Evolutionary conservation across 2,329 filamentous ascomycete genomes (phyloP).

Genomic region (Fusarium poae): DNA sequence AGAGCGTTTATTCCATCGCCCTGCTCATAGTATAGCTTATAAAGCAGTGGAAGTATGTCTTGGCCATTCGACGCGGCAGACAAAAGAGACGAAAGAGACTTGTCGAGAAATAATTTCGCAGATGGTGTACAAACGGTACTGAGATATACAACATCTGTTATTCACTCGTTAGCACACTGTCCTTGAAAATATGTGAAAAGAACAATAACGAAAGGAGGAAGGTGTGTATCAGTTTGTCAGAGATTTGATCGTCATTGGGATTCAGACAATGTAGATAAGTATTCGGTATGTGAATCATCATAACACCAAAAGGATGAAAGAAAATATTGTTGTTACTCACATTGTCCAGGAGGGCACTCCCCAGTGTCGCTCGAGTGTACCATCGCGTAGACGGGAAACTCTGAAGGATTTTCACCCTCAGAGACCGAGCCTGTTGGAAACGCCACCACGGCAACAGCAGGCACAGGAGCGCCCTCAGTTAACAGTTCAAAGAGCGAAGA

Average conservation of each 20-base stretch:
- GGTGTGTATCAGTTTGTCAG: conserved; percentile 86
- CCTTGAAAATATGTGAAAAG: conserved; percentile 12
- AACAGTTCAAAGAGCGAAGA: conserved; percentile 75
- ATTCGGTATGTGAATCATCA: conserved; percentile 89
- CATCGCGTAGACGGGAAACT: conserved; percentile 69
- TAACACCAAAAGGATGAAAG: conserved; percentile 61
- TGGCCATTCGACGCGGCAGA: conserved; percentile 49
- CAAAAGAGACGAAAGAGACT: conserved; percentile 60
- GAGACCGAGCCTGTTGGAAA: conserved; percentile 68
- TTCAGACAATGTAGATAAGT: conserved; percentile 99
- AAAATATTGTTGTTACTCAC: conserved; percentile 71
- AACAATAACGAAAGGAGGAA: conserved; percentile 24
- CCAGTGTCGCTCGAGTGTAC: conserved; percentile 91
- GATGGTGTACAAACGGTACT: conserved; percentile 53
- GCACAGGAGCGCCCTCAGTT: conserved; percentile 80
- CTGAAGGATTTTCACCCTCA: conserved; percentile 52
- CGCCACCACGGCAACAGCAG: conserved; percentile 79
- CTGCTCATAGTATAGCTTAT: conserved; percentile 70
- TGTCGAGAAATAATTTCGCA: conserved; percentile 56
- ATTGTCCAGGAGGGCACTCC: conserved; percentile 88
- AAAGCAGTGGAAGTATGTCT: conserved; percentile 57
- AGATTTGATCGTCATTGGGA: conserved; percentile 85
- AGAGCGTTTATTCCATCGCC: conserved; percentile 48
- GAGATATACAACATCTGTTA: conserved; percentile 53
- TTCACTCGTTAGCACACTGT: conserved; percentile 51